Evolutionary conservation across 2,329 filamentous ascomycete genomes (phyloP).

Genomic region (Ilyonectria sp.): DNA sequence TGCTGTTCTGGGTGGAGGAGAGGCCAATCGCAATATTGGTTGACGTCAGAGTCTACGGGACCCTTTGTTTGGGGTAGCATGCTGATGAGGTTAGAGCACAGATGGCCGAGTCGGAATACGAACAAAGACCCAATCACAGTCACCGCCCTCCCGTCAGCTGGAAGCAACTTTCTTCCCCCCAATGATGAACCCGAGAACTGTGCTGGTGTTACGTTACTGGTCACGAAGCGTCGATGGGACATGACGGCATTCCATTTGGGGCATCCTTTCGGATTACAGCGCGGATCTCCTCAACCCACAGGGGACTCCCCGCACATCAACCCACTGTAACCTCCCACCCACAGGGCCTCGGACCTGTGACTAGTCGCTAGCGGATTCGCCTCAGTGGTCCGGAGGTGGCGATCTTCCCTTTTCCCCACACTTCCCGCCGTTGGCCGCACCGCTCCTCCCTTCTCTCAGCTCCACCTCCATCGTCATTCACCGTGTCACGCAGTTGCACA

Average conservation of each 20-base stretch:
- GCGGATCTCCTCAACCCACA: slow-evolving; percentile 32
- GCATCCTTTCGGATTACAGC: slow-evolving; percentile 29
- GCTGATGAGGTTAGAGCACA: not conserved
- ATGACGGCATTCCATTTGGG: slow-evolving; percentile 11
- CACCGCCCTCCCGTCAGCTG: not conserved
- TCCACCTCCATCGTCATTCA: slow-evolving; percentile 18
- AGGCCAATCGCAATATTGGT: slow-evolving; percentile 39
- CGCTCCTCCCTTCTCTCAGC: not conserved
- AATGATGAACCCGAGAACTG: not conserved
- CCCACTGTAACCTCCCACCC: slow-evolving; percentile 31
- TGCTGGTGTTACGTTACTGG: not conserved
- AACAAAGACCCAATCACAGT: not conserved
- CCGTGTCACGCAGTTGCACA: slow-evolving; percentile 5
- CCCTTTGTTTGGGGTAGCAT: slow-evolving; percentile 12
- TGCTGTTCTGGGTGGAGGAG: slow-evolving; percentile 33
- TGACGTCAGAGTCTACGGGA: slow-evolving; percentile 35
- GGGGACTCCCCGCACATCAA: slow-evolving; percentile 40
- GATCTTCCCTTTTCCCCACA: slow-evolving; percentile 6
- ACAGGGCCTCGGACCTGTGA: slow-evolving; percentile 4
- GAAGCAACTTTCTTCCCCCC: not conserved
- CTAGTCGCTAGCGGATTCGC: slow-evolving; percentile 35
- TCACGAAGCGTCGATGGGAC: not conserved
- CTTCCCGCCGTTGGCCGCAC: not conserved
- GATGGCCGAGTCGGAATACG: not conserved
- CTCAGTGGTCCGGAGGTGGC: slow-evolving; percentile 17